Evolutionary conservation across 2,329 filamentous ascomycete genomes (phyloP), one percentile per base, ranked within the genome.

Genomic region (Penicillium capsulatum): DNA sequence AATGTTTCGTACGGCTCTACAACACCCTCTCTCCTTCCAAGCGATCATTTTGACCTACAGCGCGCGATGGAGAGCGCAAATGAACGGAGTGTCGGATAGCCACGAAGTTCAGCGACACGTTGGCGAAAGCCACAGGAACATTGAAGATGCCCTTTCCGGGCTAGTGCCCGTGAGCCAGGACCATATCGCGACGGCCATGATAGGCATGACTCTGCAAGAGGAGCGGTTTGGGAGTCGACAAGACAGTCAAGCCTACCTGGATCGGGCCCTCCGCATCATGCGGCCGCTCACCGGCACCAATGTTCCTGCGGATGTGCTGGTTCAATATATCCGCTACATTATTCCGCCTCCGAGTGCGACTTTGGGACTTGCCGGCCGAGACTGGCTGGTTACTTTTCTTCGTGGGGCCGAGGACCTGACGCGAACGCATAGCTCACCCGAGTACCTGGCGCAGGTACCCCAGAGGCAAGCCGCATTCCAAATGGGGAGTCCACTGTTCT

Each of bases 171-270:
- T 62, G 8, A 52, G 54, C 11, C 48, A 56, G 16, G 59, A 66
- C 35, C 52, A 49, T 10, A 45, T 68, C 14, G 53, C 54, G 3
- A 52, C 66, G 54, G 56, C 63, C 3, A 40, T 66, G 27, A 45
- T 60, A 0, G 64, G 64, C 5, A 51, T 68, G 47, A 58, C 64
- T 4, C 41, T 68, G 11, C 58, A 64, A 27, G 66, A 69, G 47
- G 60, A 64, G 32, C 57, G 66, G 35, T 68, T 65, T 34, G 65
- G 66, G 3, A 53, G 43, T 40, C 57, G 58, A 31, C 36, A 50
- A 17, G 45, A 53, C 19, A 59, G 59, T 5, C 40, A 50, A 27
- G 32, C 41, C 7, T 61, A 61, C 45, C 43, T 60, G 11, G 50
- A 64, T 6, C 55, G 51, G 27, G 64, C 62, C 7, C 42, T 60